Conservation (phyloP, 1,284 basidiomycete species). For the Leccinum subspadiceum region DNA sequence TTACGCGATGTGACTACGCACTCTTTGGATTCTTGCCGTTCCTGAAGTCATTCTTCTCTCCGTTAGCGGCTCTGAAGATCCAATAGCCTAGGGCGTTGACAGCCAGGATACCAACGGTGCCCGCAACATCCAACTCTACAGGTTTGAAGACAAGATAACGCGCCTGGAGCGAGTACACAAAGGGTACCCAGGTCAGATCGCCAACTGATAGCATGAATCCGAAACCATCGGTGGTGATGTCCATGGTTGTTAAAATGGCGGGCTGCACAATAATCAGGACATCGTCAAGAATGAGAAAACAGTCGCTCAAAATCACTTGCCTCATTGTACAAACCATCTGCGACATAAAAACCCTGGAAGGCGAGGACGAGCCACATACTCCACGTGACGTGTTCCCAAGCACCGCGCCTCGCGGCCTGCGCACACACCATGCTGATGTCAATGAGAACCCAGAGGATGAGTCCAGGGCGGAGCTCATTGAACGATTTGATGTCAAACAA, state of each 20-base stretch:
- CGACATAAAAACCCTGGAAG: conserved; percentile 89
- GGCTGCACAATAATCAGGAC: conserved; percentile 42
- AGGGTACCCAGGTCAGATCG: conserved; percentile 94
- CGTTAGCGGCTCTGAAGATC: conserved; percentile 89
- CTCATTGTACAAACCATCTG: conserved; percentile 88
- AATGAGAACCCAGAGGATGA: conserved; percentile 93
- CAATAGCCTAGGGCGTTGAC: conserved; percentile 83
- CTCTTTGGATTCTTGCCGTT: conserved; percentile 94
- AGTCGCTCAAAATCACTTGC: conserved; percentile 38
- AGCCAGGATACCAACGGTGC: conserved; percentile 60
- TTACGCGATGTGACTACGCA: conserved; percentile 24
- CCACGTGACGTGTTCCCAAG: conserved; percentile 72
- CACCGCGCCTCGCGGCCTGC: conserved; percentile 80
- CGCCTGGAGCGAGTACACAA: conserved; percentile 92
- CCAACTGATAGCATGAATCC: conserved; percentile 98
- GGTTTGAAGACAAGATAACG: conserved; percentile 91
- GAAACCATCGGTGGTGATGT: conserved; percentile 97
- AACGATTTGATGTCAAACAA: conserved; percentile 96
- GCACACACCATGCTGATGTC: conserved; percentile 92
- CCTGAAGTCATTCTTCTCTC: conserved; percentile 95
- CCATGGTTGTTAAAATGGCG: conserved; percentile 94
- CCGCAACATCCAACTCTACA: conserved; percentile 72
- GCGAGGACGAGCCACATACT: conserved; percentile 88
- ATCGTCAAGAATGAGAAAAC: neutral
- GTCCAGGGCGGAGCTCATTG: conserved; percentile 93